Percentiles rank a stretch among this genome's conserved stretches.
Conservation (phyloP, 208 protist genomes). For the Acanthamoeba sp. region DNA sequence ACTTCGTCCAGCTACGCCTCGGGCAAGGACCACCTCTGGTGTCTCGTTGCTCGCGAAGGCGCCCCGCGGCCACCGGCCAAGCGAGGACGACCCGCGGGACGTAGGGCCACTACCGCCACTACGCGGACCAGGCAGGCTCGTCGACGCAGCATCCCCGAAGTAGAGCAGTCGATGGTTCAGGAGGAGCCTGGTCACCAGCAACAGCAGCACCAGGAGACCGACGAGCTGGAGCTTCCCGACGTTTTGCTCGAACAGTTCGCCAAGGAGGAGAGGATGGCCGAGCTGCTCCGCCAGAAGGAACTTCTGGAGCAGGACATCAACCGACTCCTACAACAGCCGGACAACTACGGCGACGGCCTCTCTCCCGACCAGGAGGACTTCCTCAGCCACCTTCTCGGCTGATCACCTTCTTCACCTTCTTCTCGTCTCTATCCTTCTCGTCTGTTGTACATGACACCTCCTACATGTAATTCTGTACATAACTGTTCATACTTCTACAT, state of each 20-base stretch:
- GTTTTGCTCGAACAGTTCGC: background rate
- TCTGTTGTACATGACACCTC: too few species aligned
- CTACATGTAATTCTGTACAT: too few species aligned
- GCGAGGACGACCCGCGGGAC: background rate
- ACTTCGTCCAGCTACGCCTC: too few species aligned
- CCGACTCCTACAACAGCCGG: background rate
- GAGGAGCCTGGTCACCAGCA: too few species aligned
- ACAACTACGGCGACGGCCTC: background rate
- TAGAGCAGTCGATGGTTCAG: background rate
- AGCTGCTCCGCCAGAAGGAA: background rate
- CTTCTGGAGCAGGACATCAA: background rate
- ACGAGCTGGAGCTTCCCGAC: background rate
- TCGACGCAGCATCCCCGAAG: too few species aligned
- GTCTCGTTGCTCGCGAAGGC: background rate
- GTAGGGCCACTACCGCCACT: background rate
- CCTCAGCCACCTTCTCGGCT: too few species aligned
- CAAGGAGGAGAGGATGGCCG: background rate
- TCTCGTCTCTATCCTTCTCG: too few species aligned
- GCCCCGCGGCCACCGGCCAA: background rate
- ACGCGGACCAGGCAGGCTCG: background rate
- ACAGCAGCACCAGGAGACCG: background rate
- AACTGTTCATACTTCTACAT: too few species aligned
- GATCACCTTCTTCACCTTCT: too few species aligned
- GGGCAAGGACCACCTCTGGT: slow-evolving; percentile 33
- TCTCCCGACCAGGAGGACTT: background rate